A percentile compares a stretch with the other conserved stretches of the same genome.
phyloP scores from a whole-genome alignment of 129 eudicot genomes.

The Flaveria brownii region DNA sequence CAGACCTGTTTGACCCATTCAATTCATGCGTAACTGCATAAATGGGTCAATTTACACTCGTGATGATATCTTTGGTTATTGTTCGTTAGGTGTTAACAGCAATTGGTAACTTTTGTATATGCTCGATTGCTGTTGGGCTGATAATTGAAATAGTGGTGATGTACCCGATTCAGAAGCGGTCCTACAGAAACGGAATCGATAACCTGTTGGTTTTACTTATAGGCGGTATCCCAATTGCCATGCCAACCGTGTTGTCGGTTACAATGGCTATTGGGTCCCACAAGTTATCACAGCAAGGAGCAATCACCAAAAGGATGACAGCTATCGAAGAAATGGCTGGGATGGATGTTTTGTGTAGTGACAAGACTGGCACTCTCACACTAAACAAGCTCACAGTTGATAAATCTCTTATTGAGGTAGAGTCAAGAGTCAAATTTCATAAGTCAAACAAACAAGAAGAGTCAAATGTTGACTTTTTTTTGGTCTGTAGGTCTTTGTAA shows the following conservation, averaged over 20 bases:
- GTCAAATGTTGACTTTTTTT: background rate
- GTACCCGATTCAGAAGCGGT: constrained; percentile 79
- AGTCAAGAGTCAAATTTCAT: background rate
- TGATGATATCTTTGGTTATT: background rate
- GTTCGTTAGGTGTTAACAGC: constrained; percentile 62
- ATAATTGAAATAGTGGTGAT: constrained; percentile 65
- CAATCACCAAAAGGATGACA: constrained; percentile 93
- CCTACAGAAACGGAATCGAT: constrained; percentile 82
- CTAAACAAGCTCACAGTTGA: constrained; percentile 88
- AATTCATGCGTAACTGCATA: background rate
- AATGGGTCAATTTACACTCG: background rate
- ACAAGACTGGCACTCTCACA: constrained; percentile 93
- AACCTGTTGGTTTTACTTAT: constrained; percentile 78
- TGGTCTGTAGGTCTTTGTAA: constrained; percentile 44
- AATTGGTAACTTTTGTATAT: constrained; percentile 75
- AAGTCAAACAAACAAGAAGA: background rate
- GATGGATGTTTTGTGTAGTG: constrained; percentile 93
- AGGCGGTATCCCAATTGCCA: constrained; percentile 91
- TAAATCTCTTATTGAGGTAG: constrained; percentile 66
- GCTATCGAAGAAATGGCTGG: constrained; percentile 98
- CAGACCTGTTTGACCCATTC: background rate
- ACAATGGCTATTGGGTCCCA: constrained; percentile 97
- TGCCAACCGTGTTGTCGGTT: constrained; percentile 89
- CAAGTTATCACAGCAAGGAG: constrained; percentile 78
- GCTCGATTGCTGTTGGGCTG: constrained; percentile 75